Evolutionary conservation across 2,329 filamentous ascomycete species (phyloP).

Genomic region (Pochonia chlamydosporia): DNA sequence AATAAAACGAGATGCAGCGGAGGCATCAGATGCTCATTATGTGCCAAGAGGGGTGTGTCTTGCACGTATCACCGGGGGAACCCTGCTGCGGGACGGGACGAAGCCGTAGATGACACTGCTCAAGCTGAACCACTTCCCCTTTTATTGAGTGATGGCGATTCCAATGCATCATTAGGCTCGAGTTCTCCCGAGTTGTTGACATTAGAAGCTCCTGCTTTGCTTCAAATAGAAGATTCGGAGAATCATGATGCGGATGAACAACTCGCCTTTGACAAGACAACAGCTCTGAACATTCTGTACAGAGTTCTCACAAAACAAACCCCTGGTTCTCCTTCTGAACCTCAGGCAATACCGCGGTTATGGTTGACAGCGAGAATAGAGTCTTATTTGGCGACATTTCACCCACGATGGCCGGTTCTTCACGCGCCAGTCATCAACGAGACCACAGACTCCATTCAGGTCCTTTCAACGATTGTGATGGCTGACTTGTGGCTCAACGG

Average conservation of each 20-base stretch:
- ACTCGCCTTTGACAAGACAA: not conserved
- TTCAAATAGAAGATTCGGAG: constrained; percentile 1
- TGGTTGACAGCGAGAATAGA: constrained; percentile 18
- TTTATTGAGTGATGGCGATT: not conserved
- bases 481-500: constrained; percentile 32
- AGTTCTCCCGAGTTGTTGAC: not conserved
- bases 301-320: not conserved
- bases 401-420: constrained; percentile 35
- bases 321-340: constrained; percentile 2
- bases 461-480: constrained; percentile 28
- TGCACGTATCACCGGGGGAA: constrained; percentile 29
- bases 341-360: constrained; percentile 10
- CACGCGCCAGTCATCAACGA: constrained; percentile 29
- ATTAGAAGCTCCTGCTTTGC: not conserved
- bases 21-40: constrained; percentile 31
- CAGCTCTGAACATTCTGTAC: constrained; percentile 1
- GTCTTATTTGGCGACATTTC: constrained; percentile 33
- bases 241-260: not conserved
- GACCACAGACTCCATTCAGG: constrained; percentile 19
- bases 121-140: not conserved
- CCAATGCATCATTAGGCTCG: not conserved
- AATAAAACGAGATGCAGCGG: constrained; percentile 41
- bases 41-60: constrained; percentile 29
- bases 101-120: not conserved
- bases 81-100: not conserved